phyloP scores from a whole-genome alignment of 495 filamentous ascomycete genomes.

The Aeminium ludgeri region DNA sequence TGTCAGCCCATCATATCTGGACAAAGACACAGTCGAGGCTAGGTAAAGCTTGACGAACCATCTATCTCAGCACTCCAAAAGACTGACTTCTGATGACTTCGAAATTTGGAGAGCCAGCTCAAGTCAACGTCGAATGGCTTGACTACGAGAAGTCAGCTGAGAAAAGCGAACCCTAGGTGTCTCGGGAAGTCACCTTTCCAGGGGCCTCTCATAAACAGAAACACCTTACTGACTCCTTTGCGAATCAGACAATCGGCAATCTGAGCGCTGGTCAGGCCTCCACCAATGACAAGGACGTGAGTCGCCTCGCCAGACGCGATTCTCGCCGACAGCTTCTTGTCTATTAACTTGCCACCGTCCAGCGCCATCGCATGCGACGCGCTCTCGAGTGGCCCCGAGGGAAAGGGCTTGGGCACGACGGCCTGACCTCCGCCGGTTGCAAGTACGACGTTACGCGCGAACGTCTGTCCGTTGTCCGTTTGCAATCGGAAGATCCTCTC shows the following conservation, averaged over 20 bases:
- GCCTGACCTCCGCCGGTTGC: neutral
- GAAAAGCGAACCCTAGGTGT: constrained; percentile 16
- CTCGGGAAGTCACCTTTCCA: neutral
- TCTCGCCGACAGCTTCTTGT: neutral
- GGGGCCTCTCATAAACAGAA: neutral
- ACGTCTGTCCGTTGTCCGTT: constrained; percentile 30
- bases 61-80: constrained; percentile 34
- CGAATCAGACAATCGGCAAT: constrained; percentile 29
- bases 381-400: neutral
- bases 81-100: constrained; percentile 43
- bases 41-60: no score
- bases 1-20: no score
- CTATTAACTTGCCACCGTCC: neutral
- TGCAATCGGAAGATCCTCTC: constrained; percentile 36
- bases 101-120: constrained; percentile 49
- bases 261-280: constrained; percentile 45
- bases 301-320: constrained; percentile 21
- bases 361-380: neutral
- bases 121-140: constrained; percentile 49
- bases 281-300: constrained; percentile 42
- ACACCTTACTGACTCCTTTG: neutral
- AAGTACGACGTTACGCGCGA: constrained; percentile 34
- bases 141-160: constrained; percentile 38
- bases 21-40: no score
- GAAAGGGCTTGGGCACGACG: neutral